These are phyloP conservation scores for Phlebiopsis flavidoalba DNA, from an alignment of 768 basidiomycete species.

Conservation along the genomic window DNA sequence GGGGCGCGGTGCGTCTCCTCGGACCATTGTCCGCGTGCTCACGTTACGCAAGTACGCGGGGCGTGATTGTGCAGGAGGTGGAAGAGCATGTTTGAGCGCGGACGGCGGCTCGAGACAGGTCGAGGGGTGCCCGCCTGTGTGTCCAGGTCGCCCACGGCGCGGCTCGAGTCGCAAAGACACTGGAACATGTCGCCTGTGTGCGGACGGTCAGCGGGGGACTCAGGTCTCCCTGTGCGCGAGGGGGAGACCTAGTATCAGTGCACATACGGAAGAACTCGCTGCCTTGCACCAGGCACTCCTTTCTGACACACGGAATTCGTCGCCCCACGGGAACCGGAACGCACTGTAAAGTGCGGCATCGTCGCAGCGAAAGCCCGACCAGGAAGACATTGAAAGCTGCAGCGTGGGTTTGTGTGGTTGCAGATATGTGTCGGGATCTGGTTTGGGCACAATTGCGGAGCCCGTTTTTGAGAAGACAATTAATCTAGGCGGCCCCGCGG, in stretches of 20 bases:
- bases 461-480: too few species aligned
- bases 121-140: slow-evolving; percentile 31
- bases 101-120: slow-evolving; percentile 51
- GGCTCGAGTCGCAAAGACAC: slow-evolving; percentile 40
- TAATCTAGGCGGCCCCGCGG: too few species aligned
- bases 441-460: too few species aligned
- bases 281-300: slow-evolving; percentile 37
- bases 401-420: too few species aligned
- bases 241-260: neutral
- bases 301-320: slow-evolving; percentile 50
- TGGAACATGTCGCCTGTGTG: slow-evolving; percentile 62
- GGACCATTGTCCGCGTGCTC: neutral
- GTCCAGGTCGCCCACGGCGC: slow-evolving; percentile 19
- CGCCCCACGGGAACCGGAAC: slow-evolving; percentile 47
- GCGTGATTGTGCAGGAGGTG: slow-evolving; percentile 53
- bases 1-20: neutral
- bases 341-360: slow-evolving; percentile 53
- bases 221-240: neutral
- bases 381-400: neutral
- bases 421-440: too few species aligned
- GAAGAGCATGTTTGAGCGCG: slow-evolving; percentile 45
- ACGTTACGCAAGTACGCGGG: slow-evolving; percentile 19
- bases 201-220: neutral
- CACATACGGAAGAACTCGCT: slow-evolving; percentile 64
- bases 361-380: slow-evolving; percentile 33